Evolutionary conservation across 345 rosid genomes (phyloP), one percentile per base, ranked within the genome.

Genomic region (Schrenkiella parvula): DNA sequence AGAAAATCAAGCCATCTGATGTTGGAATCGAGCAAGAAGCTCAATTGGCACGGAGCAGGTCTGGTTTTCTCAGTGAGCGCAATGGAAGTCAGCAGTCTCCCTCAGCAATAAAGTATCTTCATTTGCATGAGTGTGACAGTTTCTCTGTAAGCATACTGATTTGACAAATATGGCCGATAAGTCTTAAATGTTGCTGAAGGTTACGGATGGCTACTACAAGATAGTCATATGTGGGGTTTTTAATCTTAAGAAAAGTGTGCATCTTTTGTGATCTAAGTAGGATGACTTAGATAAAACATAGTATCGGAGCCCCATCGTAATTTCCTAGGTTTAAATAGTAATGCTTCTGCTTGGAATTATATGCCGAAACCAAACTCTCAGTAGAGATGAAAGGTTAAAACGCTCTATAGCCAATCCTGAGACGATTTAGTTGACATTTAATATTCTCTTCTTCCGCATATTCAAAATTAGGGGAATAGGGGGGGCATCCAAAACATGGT

Each of bases 21-120:
- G 95, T 93, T 76, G 99, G 97, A 64, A 88, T 93, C 5, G 99
- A 91, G 71, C 93, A 87, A 78, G 98, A 95, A 75, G 95, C 92
- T 2, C 99, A 95, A 60, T 61, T 82, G 73, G 88, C 83, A 12
- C 96, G 89, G 14, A 69, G 75, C 51, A 84, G 93, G 98, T 53
- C 86, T 35, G 87, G 80, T 77, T 78, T 82, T 66, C 58, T 79
- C 64, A 80, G 21, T 67, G 91, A 82, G 64, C 80, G 77, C 42
- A 95, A 92, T 85, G 98, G 99, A 75, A 78, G 76, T 68, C 81
- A 54, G 53, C 96, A 70, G 50, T 75, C 88, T 13, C 80, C 83
- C 8, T 87, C 97, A 37, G 82, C 90, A 19, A 92, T 95, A 77
- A 95, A 86, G 71, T 92, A 92, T 77, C 69, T 83, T 70, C 99